These are phyloP conservation scores for Rhizopogon salebrosus DNA, from an alignment of 768 basidiomycete species.

Conservation along the genomic window DNA sequence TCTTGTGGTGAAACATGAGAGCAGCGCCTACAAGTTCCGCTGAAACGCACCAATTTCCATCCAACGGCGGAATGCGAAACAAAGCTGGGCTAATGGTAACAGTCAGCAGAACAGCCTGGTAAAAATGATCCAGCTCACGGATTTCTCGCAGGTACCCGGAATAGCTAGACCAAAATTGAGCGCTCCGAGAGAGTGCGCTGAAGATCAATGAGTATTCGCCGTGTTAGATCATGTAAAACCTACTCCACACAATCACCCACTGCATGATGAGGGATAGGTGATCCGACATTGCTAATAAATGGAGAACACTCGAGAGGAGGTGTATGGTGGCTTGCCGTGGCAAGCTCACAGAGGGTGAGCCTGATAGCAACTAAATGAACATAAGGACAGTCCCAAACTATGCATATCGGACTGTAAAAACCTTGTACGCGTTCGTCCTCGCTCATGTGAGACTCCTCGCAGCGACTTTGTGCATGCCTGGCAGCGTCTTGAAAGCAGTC, in stretches of 20 bases:
- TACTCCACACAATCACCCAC: constrained; percentile 53
- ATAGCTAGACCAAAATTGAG: constrained; percentile 83
- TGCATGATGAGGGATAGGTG: constrained; percentile 9
- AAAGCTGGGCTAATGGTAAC: constrained; percentile 56
- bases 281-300: constrained; percentile 7
- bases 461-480: constrained; percentile 40
- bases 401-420: constrained; percentile 17
- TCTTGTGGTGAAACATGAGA: constrained; percentile 32
- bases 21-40: background rate
- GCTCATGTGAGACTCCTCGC: constrained; percentile 52
- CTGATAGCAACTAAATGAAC: constrained; percentile 55
- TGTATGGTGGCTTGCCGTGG: constrained; percentile 64
- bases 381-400: constrained; percentile 4
- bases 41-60: constrained; percentile 58
- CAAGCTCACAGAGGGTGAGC: constrained; percentile 78
- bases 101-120: constrained; percentile 16
- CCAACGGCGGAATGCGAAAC: constrained; percentile 69
- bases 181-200: constrained; percentile 71
- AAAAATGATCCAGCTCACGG: constrained; percentile 37
- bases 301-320: constrained; percentile 59
- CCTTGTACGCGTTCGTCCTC: constrained; percentile 61
- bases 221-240: constrained; percentile 8
- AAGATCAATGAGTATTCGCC: background rate
- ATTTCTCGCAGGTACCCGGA: constrained; percentile 80
- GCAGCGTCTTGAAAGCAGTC: constrained; percentile 63